Percentiles rank a stretch among this genome's conserved stretches.
phyloP scores from a whole-genome alignment of 225 moss, liverwort and hornwort species.

The Bryoerythrophyllum caledonicum region DNA sequence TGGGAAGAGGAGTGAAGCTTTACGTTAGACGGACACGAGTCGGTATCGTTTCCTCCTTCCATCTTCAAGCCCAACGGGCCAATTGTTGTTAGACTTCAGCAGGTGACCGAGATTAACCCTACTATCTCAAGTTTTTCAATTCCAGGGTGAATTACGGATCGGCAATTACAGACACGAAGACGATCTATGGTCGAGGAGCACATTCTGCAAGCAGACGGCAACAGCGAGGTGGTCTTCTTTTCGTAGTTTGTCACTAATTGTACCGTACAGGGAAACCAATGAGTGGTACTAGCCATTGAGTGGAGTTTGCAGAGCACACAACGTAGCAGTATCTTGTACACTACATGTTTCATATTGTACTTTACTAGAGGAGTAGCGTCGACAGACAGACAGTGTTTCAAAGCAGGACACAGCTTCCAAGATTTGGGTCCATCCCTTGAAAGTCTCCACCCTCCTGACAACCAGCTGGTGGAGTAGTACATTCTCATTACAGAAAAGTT shows the following conservation, averaged over 20 bases:
- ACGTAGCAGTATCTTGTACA: constrained; percentile 13
- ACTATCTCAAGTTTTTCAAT: not conserved
- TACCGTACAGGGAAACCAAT: constrained; percentile 20
- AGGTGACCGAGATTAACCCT: not conserved
- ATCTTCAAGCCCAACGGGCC: not conserved
- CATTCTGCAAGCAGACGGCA: not conserved
- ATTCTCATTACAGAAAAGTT: not conserved
- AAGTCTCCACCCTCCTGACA: not conserved
- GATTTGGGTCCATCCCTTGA: not conserved
- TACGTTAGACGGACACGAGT: not conserved
- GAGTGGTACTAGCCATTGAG: not conserved
- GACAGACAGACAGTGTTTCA: not conserved
- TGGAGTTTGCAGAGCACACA: constrained; percentile 8
- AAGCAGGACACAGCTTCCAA: not conserved
- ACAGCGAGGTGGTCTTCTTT: not conserved
- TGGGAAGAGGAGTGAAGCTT: constrained; percentile 46
- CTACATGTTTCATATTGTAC: constrained; percentile 39
- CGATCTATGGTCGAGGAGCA: not conserved
- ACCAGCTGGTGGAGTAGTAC: constrained; percentile 5
- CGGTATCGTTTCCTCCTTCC: not conserved
- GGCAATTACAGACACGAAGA: not conserved
- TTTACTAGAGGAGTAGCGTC: constrained; percentile 12
- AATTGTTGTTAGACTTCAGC: not conserved
- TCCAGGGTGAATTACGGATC: not conserved
- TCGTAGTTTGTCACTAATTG: not conserved